A percentile compares a stretch with the other conserved stretches of the same genome.
Conservation (phyloP, 1,139 yeast genomes). For the Debaryomycetaceae sp. region DNA sequence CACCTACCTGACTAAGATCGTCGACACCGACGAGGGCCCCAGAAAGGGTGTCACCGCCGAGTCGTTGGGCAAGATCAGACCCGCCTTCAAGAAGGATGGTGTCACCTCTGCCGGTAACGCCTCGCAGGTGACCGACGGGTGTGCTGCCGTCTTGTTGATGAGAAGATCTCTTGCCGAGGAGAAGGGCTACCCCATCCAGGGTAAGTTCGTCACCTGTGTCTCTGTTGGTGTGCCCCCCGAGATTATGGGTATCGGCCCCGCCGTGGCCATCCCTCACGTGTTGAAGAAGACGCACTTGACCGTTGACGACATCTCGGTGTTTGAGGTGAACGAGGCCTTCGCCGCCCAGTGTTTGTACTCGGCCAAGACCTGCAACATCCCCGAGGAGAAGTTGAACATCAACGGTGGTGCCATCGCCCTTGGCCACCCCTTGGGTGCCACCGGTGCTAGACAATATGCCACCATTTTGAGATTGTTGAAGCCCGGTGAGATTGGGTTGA, state of each 20-base stretch:
- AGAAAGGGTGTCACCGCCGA: constrained; percentile 80
- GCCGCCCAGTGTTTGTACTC: constrained; percentile 91
- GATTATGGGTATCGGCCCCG: constrained; percentile 97
- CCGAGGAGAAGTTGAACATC: constrained; percentile 72
- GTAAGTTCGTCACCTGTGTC: constrained; percentile 71
- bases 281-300: constrained; percentile 62
- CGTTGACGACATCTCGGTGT: constrained; percentile 64
- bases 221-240: constrained; percentile 94
- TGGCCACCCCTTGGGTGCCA: constrained; percentile 94
- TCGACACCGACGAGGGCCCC: constrained; percentile 86
- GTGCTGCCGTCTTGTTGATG: constrained; percentile 82
- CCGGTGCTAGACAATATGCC: constrained; percentile 94
- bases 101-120: constrained; percentile 94
- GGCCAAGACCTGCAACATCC: constrained; percentile 61
- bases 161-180: constrained; percentile 83
- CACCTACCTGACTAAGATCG: constrained; percentile 38
- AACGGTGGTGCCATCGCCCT: constrained; percentile 95
- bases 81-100: constrained; percentile 86
- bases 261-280: constrained; percentile 83
- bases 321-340: constrained; percentile 92
- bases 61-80: constrained; percentile 67
- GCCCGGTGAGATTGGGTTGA: constrained; percentile 79
- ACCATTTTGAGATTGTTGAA: constrained; percentile 78
- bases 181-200: constrained; percentile 62
- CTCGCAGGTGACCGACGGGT: constrained; percentile 94